Evolutionary conservation across 768 basidiomycete species (phyloP).

Genomic region (Lentinula guzmanii): DNA sequence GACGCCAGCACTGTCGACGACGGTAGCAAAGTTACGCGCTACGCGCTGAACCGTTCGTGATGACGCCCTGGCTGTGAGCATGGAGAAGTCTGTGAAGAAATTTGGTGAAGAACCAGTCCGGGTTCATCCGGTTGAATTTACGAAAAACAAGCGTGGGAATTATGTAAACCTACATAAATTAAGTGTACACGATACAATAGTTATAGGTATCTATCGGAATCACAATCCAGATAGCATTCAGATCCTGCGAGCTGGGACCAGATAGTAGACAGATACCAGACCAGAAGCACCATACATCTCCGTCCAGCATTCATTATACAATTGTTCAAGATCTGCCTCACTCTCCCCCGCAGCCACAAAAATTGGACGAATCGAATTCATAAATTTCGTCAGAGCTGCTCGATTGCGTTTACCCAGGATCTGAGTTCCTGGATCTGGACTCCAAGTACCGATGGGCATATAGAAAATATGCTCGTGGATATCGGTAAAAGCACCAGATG

Average conservation of each 20-base stretch:
- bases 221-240: neutral
- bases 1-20: slow-evolving; percentile 72
- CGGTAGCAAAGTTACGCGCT: slow-evolving; percentile 75
- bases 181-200: too few relatives aligned
- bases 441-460: slow-evolving; percentile 60
- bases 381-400: slow-evolving; percentile 32
- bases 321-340: slow-evolving; percentile 27
- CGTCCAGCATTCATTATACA: slow-evolving; percentile 35
- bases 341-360: slow-evolving; percentile 29
- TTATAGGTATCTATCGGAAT: neutral
- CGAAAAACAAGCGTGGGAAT: neutral
- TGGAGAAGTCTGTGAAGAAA: slow-evolving; percentile 29
- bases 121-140: neutral
- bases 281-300: slow-evolving; percentile 45
- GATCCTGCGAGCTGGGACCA: slow-evolving; percentile 35
- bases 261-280: slow-evolving; percentile 41
- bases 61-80: slow-evolving; percentile 62
- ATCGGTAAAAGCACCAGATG: slow-evolving; percentile 33
- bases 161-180: neutral
- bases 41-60: slow-evolving; percentile 47
- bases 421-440: slow-evolving; percentile 22
- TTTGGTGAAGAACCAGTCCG: slow-evolving; percentile 10
- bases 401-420: slow-evolving; percentile 38
- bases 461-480: slow-evolving; percentile 25
- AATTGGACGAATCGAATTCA: slow-evolving; percentile 43